A percentile compares a stretch with the other conserved stretches of the same genome.
These are phyloP conservation scores for Globomyces sp. DNA, from an alignment of 371 early-diverging fungal species.

Conservation along the genomic window DNA sequence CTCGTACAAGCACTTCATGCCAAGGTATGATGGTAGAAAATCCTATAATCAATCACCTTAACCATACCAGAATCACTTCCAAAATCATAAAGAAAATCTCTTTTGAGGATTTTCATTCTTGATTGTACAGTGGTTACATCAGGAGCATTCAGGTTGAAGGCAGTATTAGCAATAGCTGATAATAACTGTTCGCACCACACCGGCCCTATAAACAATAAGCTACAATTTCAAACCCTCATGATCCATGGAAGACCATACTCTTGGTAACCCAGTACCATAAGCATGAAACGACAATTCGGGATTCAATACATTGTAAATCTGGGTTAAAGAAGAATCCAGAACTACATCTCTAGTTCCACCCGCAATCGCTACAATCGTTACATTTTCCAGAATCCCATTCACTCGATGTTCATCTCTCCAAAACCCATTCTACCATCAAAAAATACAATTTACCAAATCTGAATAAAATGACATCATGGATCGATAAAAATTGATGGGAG, in stretches of 20 bases:
- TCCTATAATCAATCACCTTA: background rate
- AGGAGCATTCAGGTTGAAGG: constrained; percentile 21
- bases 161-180: constrained; percentile 11
- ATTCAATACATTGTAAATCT: constrained; percentile 70
- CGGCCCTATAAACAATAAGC: constrained; percentile 42
- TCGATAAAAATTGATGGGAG: constrained; percentile 80
- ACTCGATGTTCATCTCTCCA: constrained; percentile 52
- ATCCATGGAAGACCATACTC: constrained; percentile 88
- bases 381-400: constrained; percentile 38
- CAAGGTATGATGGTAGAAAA: no score
- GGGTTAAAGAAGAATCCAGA: constrained; percentile 76
- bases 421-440: constrained; percentile 40
- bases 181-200: constrained; percentile 90
- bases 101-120: background rate
- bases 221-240: constrained; percentile 56
- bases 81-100: background rate
- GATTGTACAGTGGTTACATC: background rate
- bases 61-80: background rate
- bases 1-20: no score
- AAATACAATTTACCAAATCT: constrained; percentile 41
- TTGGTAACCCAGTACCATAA: constrained; percentile 72
- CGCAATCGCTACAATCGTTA: constrained; percentile 85
- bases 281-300: constrained; percentile 56
- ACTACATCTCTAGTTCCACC: constrained; percentile 88
- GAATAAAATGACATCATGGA: constrained; percentile 73